Conservation (phyloP, 345 rosid genomes). For the Populus alba region DNA sequence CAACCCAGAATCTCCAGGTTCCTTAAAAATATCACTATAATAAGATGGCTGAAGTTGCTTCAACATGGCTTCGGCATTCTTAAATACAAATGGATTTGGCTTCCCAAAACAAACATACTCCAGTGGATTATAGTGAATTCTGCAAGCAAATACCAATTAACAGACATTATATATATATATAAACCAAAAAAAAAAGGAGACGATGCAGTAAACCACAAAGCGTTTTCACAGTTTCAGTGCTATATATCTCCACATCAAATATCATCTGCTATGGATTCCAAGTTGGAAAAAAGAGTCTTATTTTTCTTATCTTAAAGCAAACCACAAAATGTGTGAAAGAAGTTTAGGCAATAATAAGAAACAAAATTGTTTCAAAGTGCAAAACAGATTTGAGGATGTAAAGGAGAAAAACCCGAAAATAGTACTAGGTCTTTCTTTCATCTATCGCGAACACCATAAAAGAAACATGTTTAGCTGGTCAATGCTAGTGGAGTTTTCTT, state of each 20-base stretch:
- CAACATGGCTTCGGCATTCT: constrained; percentile 38
- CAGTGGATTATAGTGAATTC: constrained; percentile 34
- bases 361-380: too few species aligned
- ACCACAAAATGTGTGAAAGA: too few species aligned
- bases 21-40: constrained; percentile 2
- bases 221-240: too few species aligned
- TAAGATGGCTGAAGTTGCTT: constrained; percentile 26
- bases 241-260: too few species aligned
- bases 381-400: too few species aligned
- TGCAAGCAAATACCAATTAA: constrained; percentile 13
- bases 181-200: too few species aligned
- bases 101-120: constrained; percentile 42
- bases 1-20: constrained; percentile 4
- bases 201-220: too few species aligned
- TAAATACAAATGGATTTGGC: constrained; percentile 46
- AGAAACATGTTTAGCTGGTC: background rate
- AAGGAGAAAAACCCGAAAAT: background rate
- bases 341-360: too few species aligned
- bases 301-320: too few species aligned
- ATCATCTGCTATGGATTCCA: too few species aligned
- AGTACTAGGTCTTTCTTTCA: background rate
- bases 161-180: background rate
- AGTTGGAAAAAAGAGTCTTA: too few species aligned
- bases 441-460: background rate
- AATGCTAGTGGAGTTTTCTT: background rate